phyloP scores from a whole-genome alignment of 2,329 filamentous ascomycete genomes.

The Helminthosporium solani region DNA sequence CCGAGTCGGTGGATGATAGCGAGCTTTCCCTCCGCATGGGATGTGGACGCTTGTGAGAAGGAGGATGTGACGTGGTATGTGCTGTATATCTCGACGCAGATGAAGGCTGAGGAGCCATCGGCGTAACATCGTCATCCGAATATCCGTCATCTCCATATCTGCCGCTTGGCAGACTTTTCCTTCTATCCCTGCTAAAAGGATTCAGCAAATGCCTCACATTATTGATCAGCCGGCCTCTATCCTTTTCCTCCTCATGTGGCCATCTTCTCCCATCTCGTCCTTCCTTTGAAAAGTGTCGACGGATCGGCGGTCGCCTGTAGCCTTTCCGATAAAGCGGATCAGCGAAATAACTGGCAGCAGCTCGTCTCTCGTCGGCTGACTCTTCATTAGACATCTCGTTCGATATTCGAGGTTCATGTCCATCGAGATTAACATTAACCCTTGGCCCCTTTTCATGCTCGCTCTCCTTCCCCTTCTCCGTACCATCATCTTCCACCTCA shows the following conservation, averaged over 20 bases:
- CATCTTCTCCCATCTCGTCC: conserved; percentile 16
- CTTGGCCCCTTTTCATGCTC: conserved; percentile 11
- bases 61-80: neutral
- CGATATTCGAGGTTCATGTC: conserved; percentile 30
- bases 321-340: conserved; percentile 52
- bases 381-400: conserved; percentile 40
- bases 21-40: conserved; percentile 37
- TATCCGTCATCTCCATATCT: conserved; percentile 31
- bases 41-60: conserved; percentile 34
- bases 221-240: conserved; percentile 26
- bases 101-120: conserved; percentile 25
- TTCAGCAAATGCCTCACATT: conserved; percentile 40
- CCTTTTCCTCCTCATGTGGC: conserved; percentile 27
- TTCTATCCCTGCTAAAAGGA: conserved; percentile 27
- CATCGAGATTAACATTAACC: conserved; percentile 22
- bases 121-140: conserved; percentile 33
- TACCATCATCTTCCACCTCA: conserved; percentile 55
- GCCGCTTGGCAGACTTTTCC: conserved; percentile 26
- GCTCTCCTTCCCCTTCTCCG: conserved; percentile 27
- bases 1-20: conserved; percentile 33
- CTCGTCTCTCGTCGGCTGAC: conserved; percentile 45
- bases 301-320: conserved; percentile 46
- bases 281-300: conserved; percentile 42
- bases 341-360: conserved; percentile 51
- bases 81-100: conserved; percentile 20